These are phyloP conservation scores for Wickerhamomyces rabaulensis DNA, from an alignment of 805 yeast genomes.

Conservation along the genomic window DNA sequence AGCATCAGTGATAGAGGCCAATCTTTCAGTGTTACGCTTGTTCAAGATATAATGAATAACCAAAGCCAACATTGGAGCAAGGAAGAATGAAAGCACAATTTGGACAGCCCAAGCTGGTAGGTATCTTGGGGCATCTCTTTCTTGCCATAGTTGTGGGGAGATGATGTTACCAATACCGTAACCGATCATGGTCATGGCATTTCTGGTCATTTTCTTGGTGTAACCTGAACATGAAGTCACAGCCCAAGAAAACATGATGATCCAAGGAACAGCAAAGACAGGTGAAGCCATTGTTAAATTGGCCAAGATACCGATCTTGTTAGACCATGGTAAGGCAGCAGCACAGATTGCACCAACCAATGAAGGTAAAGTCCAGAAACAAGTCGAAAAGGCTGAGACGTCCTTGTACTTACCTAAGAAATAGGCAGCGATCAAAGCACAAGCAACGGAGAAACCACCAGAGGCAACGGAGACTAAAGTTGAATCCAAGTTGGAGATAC, in stretches of 20 bases:
- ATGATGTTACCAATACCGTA: conserved; percentile 46
- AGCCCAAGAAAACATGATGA: conserved; percentile 32
- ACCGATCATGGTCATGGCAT: conserved; percentile 38
- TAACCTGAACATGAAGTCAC: conserved; percentile 38
- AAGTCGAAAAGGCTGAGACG: conserved; percentile 33
- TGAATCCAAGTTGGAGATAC: conserved; percentile 37
- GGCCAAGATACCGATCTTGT: conserved; percentile 42
- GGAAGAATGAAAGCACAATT: conserved; percentile 43
- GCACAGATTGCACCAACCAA: conserved; percentile 42
- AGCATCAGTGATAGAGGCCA: conserved; percentile 14
- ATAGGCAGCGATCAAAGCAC: conserved; percentile 27
- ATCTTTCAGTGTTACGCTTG: conserved; percentile 34
- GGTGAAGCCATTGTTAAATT: conserved; percentile 43
- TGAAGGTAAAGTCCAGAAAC: conserved; percentile 37
- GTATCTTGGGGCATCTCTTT: conserved; percentile 40
- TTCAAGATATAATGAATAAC: conserved; percentile 37
- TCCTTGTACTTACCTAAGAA: conserved; percentile 24
- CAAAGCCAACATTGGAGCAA: conserved; percentile 39
- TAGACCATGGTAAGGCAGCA: conserved; percentile 38
- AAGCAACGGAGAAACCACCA: conserved; percentile 42
- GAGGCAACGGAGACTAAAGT: conserved; percentile 52
- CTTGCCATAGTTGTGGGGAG: conserved; percentile 53
- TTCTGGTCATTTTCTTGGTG: conserved; percentile 46
- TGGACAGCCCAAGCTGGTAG: conserved; percentile 50
- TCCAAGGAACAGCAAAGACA: conserved; percentile 38